These are phyloP conservation scores for Aureobasidium sp. DNA, from an alignment of 2,329 filamentous ascomycete genomes.

Conservation along the genomic window DNA sequence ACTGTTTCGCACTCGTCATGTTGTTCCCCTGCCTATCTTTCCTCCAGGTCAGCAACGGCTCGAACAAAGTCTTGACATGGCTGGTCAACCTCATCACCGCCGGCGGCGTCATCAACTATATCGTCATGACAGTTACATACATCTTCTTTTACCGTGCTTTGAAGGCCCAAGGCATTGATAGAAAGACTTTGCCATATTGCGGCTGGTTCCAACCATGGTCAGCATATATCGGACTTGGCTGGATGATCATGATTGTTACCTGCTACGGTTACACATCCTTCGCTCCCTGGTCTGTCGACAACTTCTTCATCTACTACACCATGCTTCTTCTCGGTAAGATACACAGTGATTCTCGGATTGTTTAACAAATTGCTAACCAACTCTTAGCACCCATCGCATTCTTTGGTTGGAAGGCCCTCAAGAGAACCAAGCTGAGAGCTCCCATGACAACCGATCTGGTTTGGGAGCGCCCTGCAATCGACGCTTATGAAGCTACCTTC, in stretches of 20 bases:
- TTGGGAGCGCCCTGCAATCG: conserved; percentile 54
- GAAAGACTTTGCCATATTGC: conserved; percentile 49
- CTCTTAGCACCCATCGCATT: conserved; percentile 44
- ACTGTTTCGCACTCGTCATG: conserved; percentile 44
- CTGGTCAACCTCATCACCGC: conserved; percentile 50
- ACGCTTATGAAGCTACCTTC: conserved; percentile 50
- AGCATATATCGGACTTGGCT: conserved; percentile 41
- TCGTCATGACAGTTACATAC: conserved; percentile 54
- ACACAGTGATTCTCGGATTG: conserved; percentile 30
- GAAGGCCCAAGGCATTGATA: conserved; percentile 46
- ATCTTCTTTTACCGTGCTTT: conserved; percentile 51
- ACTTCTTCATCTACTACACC: conserved; percentile 48
- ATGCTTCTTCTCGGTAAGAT: conserved; percentile 53
- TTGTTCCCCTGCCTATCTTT: conserved; percentile 26
- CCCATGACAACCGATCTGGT: conserved; percentile 53
- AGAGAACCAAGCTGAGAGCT: conserved; percentile 49
- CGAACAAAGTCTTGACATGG: conserved; percentile 24
- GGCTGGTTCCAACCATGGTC: conserved; percentile 49
- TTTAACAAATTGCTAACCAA: not conserved
- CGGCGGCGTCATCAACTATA: conserved; percentile 55
- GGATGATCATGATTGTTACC: conserved; percentile 33
- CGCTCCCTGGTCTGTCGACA: conserved; percentile 39
- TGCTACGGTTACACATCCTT: conserved; percentile 52
- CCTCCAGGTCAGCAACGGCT: conserved; percentile 23
- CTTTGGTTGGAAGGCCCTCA: conserved; percentile 56